These are phyloP conservation scores for Phallus indusiatus DNA, from an alignment of 768 basidiomycete genomes.

Conservation along the genomic window DNA sequence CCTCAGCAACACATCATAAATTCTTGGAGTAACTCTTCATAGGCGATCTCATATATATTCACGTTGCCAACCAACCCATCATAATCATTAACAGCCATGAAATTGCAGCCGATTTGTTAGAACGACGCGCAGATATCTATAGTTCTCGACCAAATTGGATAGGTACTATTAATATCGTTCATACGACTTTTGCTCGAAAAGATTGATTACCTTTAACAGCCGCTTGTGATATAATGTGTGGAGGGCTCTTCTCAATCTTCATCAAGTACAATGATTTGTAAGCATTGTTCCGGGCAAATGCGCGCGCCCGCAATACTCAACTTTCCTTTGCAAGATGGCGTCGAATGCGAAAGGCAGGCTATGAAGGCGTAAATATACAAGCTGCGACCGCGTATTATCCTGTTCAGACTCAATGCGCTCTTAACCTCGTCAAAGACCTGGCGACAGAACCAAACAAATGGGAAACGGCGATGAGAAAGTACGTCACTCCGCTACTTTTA, in stretches of 20 bases:
- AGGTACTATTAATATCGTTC: not conserved
- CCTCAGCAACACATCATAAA: not conserved
- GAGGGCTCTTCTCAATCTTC: not conserved
- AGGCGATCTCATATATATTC: conserved; percentile 19
- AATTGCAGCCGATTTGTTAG: conserved; percentile 27
- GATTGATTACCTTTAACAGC: not conserved
- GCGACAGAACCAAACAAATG: not conserved
- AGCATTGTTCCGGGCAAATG: not conserved
- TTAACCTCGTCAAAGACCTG: not conserved
- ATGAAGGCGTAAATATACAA: not conserved
- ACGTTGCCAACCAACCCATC: conserved; percentile 17
- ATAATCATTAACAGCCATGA: conserved; percentile 26
- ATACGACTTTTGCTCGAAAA: too few species aligned
- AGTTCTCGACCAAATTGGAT: not conserved
- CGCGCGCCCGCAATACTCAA: not conserved
- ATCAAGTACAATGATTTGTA: not conserved
- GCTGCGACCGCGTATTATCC: not conserved
- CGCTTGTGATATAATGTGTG: not conserved
- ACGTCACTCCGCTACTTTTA: not conserved
- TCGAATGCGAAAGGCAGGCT: not conserved
- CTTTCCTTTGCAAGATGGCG: not conserved
- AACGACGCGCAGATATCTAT: conserved; percentile 29
- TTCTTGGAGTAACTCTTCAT: not conserved
- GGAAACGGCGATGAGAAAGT: not conserved
- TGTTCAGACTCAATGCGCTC: not conserved